A percentile compares a stretch with the other conserved stretches of the same genome.
These are phyloP conservation scores for Helotiales sp. DNA, from an alignment of 2,329 filamentous ascomycete species.

Conservation along the genomic window DNA sequence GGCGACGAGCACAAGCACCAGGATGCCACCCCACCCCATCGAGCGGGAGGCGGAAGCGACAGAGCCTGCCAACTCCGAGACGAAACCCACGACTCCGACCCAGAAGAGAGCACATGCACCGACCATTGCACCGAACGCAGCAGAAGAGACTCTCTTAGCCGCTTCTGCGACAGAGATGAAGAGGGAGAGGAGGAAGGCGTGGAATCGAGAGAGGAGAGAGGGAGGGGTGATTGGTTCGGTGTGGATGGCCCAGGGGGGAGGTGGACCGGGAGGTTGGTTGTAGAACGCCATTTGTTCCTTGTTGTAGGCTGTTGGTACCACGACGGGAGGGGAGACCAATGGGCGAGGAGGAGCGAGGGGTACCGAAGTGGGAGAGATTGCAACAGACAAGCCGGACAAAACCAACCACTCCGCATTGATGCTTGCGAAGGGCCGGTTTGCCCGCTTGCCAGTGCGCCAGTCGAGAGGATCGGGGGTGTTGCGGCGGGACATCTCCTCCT, in stretches of 20 bases:
- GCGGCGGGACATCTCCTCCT: background rate
- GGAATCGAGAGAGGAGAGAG: background rate
- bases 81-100: background rate
- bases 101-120: background rate
- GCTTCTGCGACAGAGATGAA: background rate
- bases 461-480: background rate
- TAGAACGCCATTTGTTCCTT: slow-evolving; percentile 7
- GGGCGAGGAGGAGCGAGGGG: background rate
- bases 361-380: background rate
- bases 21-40: background rate
- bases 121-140: too few relatives aligned
- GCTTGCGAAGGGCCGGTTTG: background rate
- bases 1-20: background rate
- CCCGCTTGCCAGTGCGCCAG: background rate
- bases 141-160: background rate
- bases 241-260: background rate
- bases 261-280: background rate
- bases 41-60: background rate
- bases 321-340: background rate
- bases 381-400: too few relatives aligned
- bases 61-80: background rate
- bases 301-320: slow-evolving; percentile 1
- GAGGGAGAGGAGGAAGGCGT: background rate
- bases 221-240: background rate
- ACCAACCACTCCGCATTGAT: background rate